phyloP scores from a whole-genome alignment of 495 filamentous ascomycete genomes.

The Aspergillus ostianus region DNA sequence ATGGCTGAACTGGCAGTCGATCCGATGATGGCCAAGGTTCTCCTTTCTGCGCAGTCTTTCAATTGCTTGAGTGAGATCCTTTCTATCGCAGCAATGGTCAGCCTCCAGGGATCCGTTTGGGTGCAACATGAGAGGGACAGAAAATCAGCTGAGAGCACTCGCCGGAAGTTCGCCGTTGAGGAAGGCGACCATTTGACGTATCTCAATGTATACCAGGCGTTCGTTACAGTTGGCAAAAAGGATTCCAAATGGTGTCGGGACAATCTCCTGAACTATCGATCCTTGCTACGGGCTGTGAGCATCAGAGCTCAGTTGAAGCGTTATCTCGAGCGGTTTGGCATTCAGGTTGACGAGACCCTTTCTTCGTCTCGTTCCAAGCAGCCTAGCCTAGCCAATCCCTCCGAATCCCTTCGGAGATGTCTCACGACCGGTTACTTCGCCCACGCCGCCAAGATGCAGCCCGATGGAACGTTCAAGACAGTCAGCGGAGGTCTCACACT shows the following conservation, averaged over 20 bases:
- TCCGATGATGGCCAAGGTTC: constrained; percentile 93
- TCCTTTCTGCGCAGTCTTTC: constrained; percentile 75
- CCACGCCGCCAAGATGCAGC: constrained; percentile 92
- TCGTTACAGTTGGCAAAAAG: constrained; percentile 81
- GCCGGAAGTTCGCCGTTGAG: constrained; percentile 83
- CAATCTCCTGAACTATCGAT: constrained; percentile 81
- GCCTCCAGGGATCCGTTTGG: constrained; percentile 77
- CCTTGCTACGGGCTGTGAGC: constrained; percentile 77
- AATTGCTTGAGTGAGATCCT: constrained; percentile 82
- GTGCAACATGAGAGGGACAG: constrained; percentile 74
- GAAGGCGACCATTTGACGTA: constrained; percentile 96
- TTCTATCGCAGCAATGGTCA: constrained; percentile 93
- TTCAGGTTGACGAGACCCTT: constrained; percentile 63
- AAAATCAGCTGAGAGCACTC: constrained; percentile 66
- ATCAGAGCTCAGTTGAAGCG: constrained; percentile 83
- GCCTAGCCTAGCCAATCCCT: constrained; percentile 44
- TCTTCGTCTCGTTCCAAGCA: constrained; percentile 25
- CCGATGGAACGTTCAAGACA: constrained; percentile 86
- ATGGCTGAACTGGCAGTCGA: constrained; percentile 97
- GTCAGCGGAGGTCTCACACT: constrained; percentile 70
- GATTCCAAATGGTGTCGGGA: constrained; percentile 84
- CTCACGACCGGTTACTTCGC: constrained; percentile 92
- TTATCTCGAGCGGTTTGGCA: constrained; percentile 82
- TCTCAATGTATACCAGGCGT: constrained; percentile 89
- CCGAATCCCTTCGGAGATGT: constrained; percentile 78